Conservation (phyloP, 768 basidiomycete genomes). For the Mycena leptocephala region DNA sequence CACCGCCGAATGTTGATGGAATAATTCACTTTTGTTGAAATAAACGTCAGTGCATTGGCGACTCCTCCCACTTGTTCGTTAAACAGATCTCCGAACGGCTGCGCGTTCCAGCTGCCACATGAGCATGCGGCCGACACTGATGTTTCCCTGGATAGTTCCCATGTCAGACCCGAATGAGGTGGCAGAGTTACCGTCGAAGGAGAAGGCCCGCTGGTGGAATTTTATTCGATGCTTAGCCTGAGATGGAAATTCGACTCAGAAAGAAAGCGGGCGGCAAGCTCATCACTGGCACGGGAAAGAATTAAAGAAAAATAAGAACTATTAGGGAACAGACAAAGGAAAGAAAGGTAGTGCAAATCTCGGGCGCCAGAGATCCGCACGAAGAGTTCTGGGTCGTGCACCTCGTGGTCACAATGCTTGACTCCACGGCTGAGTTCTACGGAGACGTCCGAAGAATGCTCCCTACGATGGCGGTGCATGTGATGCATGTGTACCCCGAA, state of each 20-base stretch:
- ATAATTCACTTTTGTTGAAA: constrained; percentile 52
- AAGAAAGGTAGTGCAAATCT: no score
- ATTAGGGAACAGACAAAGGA: no score
- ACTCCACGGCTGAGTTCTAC: no score
- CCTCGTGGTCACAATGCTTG: no score
- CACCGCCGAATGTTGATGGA: no score
- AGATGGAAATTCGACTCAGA: neutral
- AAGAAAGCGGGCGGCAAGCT: constrained; percentile 51
- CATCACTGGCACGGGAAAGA: constrained; percentile 40
- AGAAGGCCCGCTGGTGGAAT: constrained; percentile 40
- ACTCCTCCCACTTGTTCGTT: constrained; percentile 47
- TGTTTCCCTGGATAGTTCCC: no score
- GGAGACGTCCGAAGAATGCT: no score
- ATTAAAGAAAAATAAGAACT: no score
- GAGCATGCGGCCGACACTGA: constrained; percentile 47
- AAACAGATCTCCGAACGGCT: constrained; percentile 47
- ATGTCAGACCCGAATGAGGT: constrained; percentile 52
- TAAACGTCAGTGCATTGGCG: constrained; percentile 51
- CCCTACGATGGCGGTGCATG: no score
- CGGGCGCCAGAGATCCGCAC: no score
- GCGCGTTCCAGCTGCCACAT: constrained; percentile 52
- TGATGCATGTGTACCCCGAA: no score
- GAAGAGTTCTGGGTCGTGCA: no score
- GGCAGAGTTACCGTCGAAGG: constrained; percentile 45
- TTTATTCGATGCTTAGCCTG: neutral